These are phyloP conservation scores for Suhomyces sp. DNA, from an alignment of 805 yeast species.

Conservation along the genomic window DNA sequence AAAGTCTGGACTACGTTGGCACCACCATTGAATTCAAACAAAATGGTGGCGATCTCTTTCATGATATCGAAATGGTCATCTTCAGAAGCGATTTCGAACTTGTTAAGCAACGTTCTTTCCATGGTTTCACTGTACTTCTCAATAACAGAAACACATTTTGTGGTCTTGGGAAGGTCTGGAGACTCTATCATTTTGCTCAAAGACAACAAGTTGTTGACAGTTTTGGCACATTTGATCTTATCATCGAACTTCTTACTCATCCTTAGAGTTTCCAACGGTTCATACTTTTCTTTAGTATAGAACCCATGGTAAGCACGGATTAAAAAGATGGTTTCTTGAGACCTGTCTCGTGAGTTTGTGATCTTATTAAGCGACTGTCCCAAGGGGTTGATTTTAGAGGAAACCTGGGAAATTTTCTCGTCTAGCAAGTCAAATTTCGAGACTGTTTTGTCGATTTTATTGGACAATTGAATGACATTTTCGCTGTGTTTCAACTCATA, in stretches of 20 bases:
- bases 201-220: conserved; percentile 60
- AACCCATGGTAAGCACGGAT: conserved; percentile 77
- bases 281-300: conserved; percentile 51
- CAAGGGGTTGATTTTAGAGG: conserved; percentile 61
- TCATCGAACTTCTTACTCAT: conserved; percentile 47
- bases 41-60: conserved; percentile 70
- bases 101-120: conserved; percentile 67
- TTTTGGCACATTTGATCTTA: conserved; percentile 63
- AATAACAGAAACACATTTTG: conserved; percentile 42
- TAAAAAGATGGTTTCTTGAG: conserved; percentile 67
- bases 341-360: conserved; percentile 69
- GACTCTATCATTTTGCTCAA: conserved; percentile 64
- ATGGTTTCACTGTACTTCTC: conserved; percentile 71
- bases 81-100: conserved; percentile 72
- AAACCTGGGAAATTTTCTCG: conserved; percentile 51
- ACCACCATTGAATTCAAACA: conserved; percentile 83
- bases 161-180: conserved; percentile 46
- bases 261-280: conserved; percentile 58
- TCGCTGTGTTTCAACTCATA: conserved; percentile 66
- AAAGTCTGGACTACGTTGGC: conserved; percentile 76
- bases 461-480: conserved; percentile 55
- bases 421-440: conserved; percentile 51
- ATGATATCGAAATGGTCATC: conserved; percentile 65
- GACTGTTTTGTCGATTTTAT: conserved; percentile 45
- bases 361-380: conserved; percentile 66